phyloP scores from a whole-genome alignment of 2,329 filamentous ascomycete genomes.

The Amauroascus verrucosus region DNA sequence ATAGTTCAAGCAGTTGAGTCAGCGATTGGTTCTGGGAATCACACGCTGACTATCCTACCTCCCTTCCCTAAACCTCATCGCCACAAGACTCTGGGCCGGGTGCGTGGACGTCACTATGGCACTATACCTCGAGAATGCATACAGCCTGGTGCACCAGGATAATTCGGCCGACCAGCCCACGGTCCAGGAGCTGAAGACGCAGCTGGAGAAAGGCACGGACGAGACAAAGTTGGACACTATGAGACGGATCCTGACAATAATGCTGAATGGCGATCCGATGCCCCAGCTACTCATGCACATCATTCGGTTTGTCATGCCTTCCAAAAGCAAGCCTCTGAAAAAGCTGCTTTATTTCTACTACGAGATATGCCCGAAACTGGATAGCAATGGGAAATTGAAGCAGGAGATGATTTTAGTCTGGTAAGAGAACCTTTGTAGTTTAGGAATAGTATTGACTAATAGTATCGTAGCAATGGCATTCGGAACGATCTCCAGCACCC shows the following conservation, averaged over 20 bases:
- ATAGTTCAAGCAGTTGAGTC: neutral
- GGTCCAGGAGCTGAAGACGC: conserved; percentile 80
- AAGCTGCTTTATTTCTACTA: conserved; percentile 99
- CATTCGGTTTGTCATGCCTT: conserved; percentile 99
- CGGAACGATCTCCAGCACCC: conserved; percentile 93
- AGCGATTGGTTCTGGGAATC: neutral
- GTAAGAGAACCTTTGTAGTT: conserved; percentile 41
- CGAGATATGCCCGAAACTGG: conserved; percentile 94
- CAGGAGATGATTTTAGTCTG: conserved; percentile 99
- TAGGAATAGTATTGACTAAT: neutral
- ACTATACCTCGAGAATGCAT: conserved; percentile 85
- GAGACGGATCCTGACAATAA: conserved; percentile 91
- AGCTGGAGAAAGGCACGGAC: conserved; percentile 88
- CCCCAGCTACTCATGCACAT: conserved; percentile 97
- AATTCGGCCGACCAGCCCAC: conserved; percentile 87
- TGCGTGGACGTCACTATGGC: conserved; percentile 56
- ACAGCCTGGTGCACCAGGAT: conserved; percentile 96
- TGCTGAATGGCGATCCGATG: conserved; percentile 97
- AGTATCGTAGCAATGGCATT: conserved; percentile 72
- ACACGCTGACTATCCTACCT: neutral
- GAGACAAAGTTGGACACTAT: conserved; percentile 90
- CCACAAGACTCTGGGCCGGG: neutral
- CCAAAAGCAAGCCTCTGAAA: conserved; percentile 91
- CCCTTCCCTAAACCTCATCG: neutral
- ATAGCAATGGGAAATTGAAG: conserved; percentile 86